Conservation (phyloP, 148 eudicot species). For the Bassia scoparia region DNA sequence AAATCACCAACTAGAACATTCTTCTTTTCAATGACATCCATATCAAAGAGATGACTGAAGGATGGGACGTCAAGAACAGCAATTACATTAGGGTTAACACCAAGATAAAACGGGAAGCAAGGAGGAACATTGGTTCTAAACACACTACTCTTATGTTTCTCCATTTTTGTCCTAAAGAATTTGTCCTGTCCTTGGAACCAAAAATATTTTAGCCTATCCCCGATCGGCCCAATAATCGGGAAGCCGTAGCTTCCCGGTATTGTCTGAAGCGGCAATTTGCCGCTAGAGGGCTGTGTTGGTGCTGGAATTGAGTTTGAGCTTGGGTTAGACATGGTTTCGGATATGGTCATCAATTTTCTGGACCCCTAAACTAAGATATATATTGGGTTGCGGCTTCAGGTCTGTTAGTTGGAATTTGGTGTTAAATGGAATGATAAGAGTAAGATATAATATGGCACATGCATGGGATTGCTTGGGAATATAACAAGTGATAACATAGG, state of each 20-base stretch:
- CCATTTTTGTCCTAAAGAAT: conserved; percentile 56
- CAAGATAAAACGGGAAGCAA: conserved; percentile 58
- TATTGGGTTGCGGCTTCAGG: neutral
- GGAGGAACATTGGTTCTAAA: conserved; percentile 89
- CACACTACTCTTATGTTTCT: conserved; percentile 70
- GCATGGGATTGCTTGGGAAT: no score
- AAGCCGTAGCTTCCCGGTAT: conserved; percentile 75
- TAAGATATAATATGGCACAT: no score
- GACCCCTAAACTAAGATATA: neutral
- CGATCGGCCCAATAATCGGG: conserved; percentile 72
- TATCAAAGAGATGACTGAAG: conserved; percentile 66
- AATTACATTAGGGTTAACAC: conserved; percentile 73
- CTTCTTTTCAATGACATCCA: conserved; percentile 73
- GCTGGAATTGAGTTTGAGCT: conserved; percentile 5
- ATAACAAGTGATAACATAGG: no score
- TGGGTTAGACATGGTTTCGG: conserved; percentile 21
- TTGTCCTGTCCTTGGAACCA: conserved; percentile 75
- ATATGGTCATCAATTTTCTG: conserved; percentile 13
- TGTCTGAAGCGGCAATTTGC: conserved; percentile 30
- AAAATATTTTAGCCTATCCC: conserved; percentile 62
- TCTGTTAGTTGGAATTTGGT: no score
- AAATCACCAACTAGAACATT: conserved; percentile 76
- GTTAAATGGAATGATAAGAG: no score
- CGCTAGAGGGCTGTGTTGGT: conserved; percentile 31
- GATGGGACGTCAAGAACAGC: conserved; percentile 68